Base-by-base conservation (phyloP, 2,329 filamentous ascomycete species). In the Ceratocystis alfenasii region DNA sequence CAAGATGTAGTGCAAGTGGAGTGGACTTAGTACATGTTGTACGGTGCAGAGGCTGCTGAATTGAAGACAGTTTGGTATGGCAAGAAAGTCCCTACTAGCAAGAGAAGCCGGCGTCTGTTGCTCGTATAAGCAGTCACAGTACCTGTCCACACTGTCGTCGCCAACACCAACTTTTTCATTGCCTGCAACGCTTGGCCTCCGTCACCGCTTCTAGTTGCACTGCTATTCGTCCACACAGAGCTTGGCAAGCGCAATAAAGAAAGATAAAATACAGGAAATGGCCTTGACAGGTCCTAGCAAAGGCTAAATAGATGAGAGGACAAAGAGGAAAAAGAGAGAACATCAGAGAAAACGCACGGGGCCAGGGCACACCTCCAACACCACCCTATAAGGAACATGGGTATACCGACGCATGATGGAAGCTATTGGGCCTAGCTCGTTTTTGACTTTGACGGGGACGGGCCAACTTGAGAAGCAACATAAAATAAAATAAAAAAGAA, bases 281-380 rank as follows among this genome's bases (percentile, higher is more conserved):
- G 30, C 25, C 5, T 55, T 15, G 28, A 57, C 25, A 57, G 25
- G 3, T 33, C 53, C 28, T 33, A n/a, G 53, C 25, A 33, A 59
- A 59, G 53, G 53, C 53, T 63, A 63, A 30, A 48, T n/a, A 15
- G 5, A 28, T 22, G 12, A 22, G n/a, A 63, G 61, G 30, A 44
- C 28, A 63, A 10, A 2, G n/a, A 62, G 59, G 36, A 36, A 50
- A 36, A 68, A 64, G 45, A 66, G 59, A 28, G 55, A 62, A 41
- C 8, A 53, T 28, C 46, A 25, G 55, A 41, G 41, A 59, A 22
- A 22, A 64, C 36, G 36, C 46, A 64, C 44, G 36, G 36, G 50
- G 36, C 44, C 28, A 36, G 22, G 30, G 28, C 64, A 36, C 33
- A n/a, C 28, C 36, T 53, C 44, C 55, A 62, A 30, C 60, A 33